Base-by-base conservation (phyloP, 306 rosid species). In the Alnus rubra region DNA sequence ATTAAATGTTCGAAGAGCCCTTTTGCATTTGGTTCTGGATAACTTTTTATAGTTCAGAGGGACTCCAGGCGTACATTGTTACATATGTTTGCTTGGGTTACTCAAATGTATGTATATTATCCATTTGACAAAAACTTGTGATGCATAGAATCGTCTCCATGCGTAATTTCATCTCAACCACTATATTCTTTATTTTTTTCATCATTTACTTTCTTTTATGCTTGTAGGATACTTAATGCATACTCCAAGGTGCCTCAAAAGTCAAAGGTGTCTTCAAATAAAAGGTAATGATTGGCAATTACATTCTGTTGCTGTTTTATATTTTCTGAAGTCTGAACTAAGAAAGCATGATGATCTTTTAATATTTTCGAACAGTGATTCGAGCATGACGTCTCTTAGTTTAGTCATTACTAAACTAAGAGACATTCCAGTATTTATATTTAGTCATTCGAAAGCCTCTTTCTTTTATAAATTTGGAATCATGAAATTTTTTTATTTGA, bases 171-270 rank as follows among this genome's bases (percentile, higher is more conserved):
- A 48, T 67, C 3, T 15, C 75, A 53, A 65, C 52, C 13, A 10
- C 52, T 49, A 12, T 49, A 12, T 47, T 70, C 64, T 44, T 74
- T 62, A 52, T 51, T 54, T 65, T 6, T 67, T 67, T 73, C 23
- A 0, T 52, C 30, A 6, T 73, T 28, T 52, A 45, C 6, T 47
- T 45, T 70, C 18, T 70, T 44, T 82, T 68, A 71, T 76, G 65
- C 45, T 71, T 81, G 78, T 89, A 88, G 92, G 89, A 86, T 88
- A 81, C 89, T 88, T 53, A 80, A 70, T 77, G 89, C 92, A 23
- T 88, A 86, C 76, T 82, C 83, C 18, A 88, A 88, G 82, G 89
- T 88, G 79, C 92, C 92, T 74, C 86, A 83, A 52, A 86, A 88
- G 72, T 82, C 83, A 60, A 86, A 82, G 74, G 89, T 88, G 54